phyloP scores from a whole-genome alignment of 202 grass and related monocot species.

The Bolboschoenoplectus hybrid region DNA sequence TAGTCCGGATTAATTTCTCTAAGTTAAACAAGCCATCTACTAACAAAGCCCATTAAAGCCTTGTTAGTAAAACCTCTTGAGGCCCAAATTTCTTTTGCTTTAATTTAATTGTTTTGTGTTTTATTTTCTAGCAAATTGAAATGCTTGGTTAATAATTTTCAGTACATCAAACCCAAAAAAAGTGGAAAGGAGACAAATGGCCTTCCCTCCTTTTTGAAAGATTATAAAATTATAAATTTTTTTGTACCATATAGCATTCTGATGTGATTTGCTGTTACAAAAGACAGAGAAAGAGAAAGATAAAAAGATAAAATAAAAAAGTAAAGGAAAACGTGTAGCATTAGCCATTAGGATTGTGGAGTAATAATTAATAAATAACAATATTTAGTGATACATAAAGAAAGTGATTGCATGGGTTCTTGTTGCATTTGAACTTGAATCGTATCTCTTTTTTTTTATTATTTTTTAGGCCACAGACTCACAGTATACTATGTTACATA shows the following conservation, averaged over 20 bases:
- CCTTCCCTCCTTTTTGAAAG: no score
- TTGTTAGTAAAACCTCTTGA: no score
- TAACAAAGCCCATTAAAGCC: no score
- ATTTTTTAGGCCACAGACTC: neutral
- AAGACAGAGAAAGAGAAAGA: neutral
- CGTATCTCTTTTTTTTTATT: neutral
- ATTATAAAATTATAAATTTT: no score
- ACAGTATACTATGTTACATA: neutral
- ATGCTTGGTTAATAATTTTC: no score
- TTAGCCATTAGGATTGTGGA: neutral
- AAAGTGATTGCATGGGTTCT: neutral
- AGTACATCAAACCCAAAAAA: no score
- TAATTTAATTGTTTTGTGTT: no score
- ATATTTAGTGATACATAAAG: neutral
- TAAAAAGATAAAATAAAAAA: neutral
- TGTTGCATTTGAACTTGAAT: neutral
- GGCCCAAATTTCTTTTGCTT: no score
- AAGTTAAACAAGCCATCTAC: no score
- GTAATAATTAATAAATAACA: neutral
- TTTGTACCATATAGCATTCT: neutral
- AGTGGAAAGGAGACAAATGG: no score
- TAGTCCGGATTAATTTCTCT: no score
- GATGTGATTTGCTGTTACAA: neutral
- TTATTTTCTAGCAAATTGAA: no score
- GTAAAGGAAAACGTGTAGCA: neutral